Evolutionary conservation across 805 yeast species (phyloP).

Genomic region (Starmera amethionina): DNA sequence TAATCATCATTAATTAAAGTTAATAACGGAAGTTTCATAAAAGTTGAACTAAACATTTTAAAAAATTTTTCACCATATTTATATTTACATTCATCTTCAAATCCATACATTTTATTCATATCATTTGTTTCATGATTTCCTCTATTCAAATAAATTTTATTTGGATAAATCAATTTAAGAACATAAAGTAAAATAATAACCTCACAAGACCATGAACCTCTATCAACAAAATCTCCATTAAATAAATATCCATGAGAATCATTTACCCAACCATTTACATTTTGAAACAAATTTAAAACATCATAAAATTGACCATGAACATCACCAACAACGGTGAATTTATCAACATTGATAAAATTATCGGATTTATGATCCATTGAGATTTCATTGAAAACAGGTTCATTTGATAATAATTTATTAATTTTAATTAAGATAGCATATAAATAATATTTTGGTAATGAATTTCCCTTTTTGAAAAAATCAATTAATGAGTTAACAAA

Average conservation of each 20-base stretch:
- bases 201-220: conserved; percentile 98
- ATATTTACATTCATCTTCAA: conserved; percentile 89
- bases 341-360: conserved; percentile 25
- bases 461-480: conserved; percentile 64
- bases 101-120: conserved; percentile 95
- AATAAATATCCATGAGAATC: conserved; percentile 65
- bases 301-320: conserved; percentile 97
- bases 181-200: conserved; percentile 76
- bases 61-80: conserved; percentile 78
- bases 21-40: conserved; percentile 79
- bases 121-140: conserved; percentile 97
- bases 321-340: conserved; percentile 88
- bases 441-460: conserved; percentile 72
- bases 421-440: conserved; percentile 73
- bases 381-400: conserved; percentile 71
- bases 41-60: conserved; percentile 76
- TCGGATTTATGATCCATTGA: conserved; percentile 16
- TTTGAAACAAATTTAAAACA: conserved; percentile 64
- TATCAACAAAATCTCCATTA: conserved; percentile 96
- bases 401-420: conserved; percentile 49
- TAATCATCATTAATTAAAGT: conserved; percentile 70
- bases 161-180: conserved; percentile 69
- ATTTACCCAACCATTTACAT: conserved; percentile 59
- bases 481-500: conserved; percentile 60
- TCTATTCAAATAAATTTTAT: conserved; percentile 64